Percentiles rank a stretch among this genome's conserved stretches.
Conservation (phyloP, 352 stramenopile species). For the Aphanomyces stellatus region DNA sequence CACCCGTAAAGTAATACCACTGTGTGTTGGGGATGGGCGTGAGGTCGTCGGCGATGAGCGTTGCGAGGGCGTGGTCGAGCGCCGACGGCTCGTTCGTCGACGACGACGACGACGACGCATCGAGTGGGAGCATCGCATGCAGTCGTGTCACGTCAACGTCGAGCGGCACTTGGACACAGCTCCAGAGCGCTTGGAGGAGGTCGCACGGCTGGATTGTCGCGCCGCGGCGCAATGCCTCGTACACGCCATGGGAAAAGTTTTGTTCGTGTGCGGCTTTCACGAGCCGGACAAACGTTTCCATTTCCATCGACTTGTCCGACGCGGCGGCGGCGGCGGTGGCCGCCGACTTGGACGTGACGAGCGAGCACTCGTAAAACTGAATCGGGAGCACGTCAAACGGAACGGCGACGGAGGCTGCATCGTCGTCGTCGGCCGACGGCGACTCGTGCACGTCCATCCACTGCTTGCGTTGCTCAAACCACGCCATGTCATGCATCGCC, state of each 20-base stretch:
- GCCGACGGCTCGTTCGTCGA: constrained; percentile 28
- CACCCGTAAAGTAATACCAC: constrained; percentile 79
- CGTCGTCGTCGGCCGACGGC: constrained; percentile 26
- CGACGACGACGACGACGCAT: background rate
- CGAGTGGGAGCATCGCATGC: constrained; percentile 71
- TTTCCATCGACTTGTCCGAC: background rate
- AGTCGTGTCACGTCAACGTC: constrained; percentile 84
- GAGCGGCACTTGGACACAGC: constrained; percentile 73
- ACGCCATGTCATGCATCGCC: background rate
- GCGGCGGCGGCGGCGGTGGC: background rate
- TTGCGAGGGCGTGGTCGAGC: constrained; percentile 64
- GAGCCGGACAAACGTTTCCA: constrained; percentile 53
- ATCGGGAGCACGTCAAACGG: constrained; percentile 80
- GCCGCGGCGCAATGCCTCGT: constrained; percentile 67
- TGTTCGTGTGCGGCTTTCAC: constrained; percentile 80
- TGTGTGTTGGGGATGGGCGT: constrained; percentile 58
- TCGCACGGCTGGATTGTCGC: constrained; percentile 72
- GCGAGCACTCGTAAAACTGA: constrained; percentile 78
- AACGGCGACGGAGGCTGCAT: constrained; percentile 30
- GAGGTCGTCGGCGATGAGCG: constrained; percentile 51
- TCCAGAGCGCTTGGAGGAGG: constrained; percentile 78
- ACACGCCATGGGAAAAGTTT: constrained; percentile 83
- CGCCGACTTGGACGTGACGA: constrained; percentile 31
- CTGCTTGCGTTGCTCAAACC: background rate
- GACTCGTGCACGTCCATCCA: background rate